These are phyloP conservation scores for Cordyceps cateniannulata DNA, from an alignment of 2,329 filamentous ascomycete genomes.

Conservation along the genomic window DNA sequence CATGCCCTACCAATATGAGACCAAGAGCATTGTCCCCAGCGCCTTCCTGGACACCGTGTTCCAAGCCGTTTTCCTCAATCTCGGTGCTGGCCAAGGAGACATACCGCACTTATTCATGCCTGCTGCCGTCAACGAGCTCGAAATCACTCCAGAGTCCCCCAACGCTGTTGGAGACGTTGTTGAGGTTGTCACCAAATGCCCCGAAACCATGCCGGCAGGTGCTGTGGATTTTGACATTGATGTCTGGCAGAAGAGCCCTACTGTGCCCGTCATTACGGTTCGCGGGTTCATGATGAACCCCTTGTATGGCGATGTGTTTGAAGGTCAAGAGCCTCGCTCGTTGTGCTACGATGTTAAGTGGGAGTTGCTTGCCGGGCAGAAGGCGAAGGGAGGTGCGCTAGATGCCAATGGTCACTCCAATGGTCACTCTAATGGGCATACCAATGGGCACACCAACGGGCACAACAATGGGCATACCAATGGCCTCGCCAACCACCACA, in stretches of 20 bases:
- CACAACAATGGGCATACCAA: neutral
- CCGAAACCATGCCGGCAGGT: conserved; percentile 18
- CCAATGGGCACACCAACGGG: conserved; percentile 7
- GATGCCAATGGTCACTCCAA: conserved; percentile 6
- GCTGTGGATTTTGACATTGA: conserved; percentile 30
- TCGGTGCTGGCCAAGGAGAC: conserved; percentile 26
- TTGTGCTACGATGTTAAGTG: conserved; percentile 41
- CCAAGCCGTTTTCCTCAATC: conserved; percentile 32
- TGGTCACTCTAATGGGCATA: neutral
- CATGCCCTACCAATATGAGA: conserved; percentile 41
- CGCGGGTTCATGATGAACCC: conserved; percentile 35
- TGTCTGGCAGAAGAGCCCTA: conserved; percentile 22
- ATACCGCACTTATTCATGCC: conserved; percentile 32
- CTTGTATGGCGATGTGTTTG: conserved; percentile 27
- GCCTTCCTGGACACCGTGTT: conserved; percentile 39
- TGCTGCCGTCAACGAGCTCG: conserved; percentile 24
- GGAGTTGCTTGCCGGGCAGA: conserved; percentile 27
- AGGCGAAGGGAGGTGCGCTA: neutral
- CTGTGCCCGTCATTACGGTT: conserved; percentile 26
- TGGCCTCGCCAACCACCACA: neutral
- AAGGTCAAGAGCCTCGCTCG: conserved; percentile 17
- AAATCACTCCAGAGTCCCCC: conserved; percentile 22
- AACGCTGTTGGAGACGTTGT: conserved; percentile 22
- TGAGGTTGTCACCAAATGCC: conserved; percentile 21
- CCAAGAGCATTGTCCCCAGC: conserved; percentile 37